These are phyloP conservation scores for Schoenoplectus triqueter DNA, from an alignment of 202 grass and related monocot species.

Conservation along the genomic window DNA sequence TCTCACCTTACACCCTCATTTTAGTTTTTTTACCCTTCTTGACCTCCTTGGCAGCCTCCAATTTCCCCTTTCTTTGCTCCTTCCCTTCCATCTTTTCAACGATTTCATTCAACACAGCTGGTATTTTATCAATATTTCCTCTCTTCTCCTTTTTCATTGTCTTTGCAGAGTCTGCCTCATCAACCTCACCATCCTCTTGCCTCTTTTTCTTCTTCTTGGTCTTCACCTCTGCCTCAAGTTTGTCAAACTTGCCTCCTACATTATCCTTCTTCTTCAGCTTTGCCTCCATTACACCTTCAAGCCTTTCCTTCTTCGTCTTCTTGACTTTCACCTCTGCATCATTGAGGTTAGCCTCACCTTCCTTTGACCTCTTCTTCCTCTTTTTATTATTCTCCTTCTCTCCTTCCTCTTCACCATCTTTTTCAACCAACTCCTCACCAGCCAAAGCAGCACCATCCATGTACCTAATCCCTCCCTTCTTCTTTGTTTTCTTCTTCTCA, in stretches of 20 bases:
- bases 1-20: background rate
- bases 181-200: constrained; percentile 27
- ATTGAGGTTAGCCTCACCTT: background rate
- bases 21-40: background rate
- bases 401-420: constrained; percentile 3
- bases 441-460: background rate
- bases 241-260: constrained; percentile 27
- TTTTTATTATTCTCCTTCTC: constrained; percentile 33
- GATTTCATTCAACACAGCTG: background rate
- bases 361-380: constrained; percentile 34
- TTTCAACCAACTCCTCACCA: background rate
- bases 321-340: constrained; percentile 49
- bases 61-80: constrained; percentile 2
- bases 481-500: constrained; percentile 46
- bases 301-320: constrained; percentile 40
- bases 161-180: background rate
- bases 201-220: constrained; percentile 34
- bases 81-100: background rate
- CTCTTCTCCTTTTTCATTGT: constrained; percentile 36
- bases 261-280: constrained; percentile 48
- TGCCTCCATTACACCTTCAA: constrained; percentile 19
- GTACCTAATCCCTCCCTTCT: constrained; percentile 20
- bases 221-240: constrained; percentile 26
- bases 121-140: background rate
- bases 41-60: background rate